Evolutionary conservation across 129 eudicot genomes (phyloP).

Genomic region (Kitagawia praeruptora): DNA sequence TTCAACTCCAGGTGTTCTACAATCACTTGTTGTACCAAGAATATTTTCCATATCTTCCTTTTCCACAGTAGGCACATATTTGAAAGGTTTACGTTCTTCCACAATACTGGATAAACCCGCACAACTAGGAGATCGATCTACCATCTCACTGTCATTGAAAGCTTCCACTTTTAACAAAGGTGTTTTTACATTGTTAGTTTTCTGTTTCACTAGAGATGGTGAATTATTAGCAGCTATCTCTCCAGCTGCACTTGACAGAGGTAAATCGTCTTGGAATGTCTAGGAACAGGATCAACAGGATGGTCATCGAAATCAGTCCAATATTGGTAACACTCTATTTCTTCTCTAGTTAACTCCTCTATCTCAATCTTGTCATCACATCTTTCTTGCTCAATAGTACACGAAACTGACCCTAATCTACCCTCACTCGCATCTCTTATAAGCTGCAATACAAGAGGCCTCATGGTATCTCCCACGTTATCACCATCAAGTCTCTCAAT

Average conservation of each 20-base stretch:
- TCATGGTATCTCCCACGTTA: background rate
- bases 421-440: background rate
- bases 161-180: background rate
- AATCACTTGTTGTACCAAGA: no score
- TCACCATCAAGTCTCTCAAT: background rate
- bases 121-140: background rate
- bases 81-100: background rate
- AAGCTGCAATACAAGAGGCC: background rate
- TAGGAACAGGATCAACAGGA: background rate
- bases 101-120: background rate
- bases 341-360: background rate
- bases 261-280: background rate
- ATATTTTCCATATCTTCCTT: no score
- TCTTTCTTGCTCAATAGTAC: constrained; percentile 1
- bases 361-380: background rate
- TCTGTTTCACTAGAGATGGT: background rate
- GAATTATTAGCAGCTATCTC: background rate
- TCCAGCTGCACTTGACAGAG: background rate
- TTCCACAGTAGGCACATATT: no score
- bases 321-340: background rate
- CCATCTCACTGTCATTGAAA: background rate
- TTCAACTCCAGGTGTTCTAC: background rate
- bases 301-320: background rate
- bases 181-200: background rate
- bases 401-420: background rate